phyloP scores from a whole-genome alignment of 2,329 filamentous ascomycete genomes.

The Paraconiothyrium brasiliense region DNA sequence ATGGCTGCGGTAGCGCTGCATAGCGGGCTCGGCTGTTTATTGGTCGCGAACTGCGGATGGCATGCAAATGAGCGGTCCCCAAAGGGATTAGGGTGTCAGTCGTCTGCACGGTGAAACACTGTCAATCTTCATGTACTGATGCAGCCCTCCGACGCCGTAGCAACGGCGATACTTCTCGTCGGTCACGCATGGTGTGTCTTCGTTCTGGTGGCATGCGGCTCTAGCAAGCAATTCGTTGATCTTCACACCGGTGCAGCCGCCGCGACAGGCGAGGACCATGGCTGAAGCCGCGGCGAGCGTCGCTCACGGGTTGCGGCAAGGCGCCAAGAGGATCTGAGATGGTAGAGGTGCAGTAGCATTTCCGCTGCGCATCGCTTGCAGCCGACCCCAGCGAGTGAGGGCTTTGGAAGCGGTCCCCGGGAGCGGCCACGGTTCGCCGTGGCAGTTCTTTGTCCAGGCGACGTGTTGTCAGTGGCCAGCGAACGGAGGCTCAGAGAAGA shows the following conservation, averaged over 20 bases:
- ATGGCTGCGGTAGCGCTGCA: constrained; percentile 21
- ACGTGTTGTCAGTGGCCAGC: background rate
- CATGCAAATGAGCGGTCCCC: constrained; percentile 33
- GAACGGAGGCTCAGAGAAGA: constrained; percentile 9
- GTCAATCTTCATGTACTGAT: constrained; percentile 27
- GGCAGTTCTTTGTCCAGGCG: constrained; percentile 5
- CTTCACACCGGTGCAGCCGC: constrained; percentile 15
- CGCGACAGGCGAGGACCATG: constrained; percentile 19
- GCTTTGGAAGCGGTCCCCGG: constrained; percentile 6
- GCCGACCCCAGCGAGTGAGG: constrained; percentile 21
- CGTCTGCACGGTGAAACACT: constrained; percentile 37
- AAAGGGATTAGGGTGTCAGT: constrained; percentile 20
- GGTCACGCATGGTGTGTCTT: background rate
- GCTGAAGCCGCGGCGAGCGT: constrained; percentile 16
- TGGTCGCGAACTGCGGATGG: constrained; percentile 39
- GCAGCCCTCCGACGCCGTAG: constrained; percentile 8
- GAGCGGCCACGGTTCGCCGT: constrained; percentile 3
- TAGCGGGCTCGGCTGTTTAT: constrained; percentile 28
- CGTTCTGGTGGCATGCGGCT: background rate
- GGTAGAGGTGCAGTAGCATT: constrained; percentile 27
- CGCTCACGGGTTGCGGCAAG: constrained; percentile 12
- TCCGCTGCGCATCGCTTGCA: constrained; percentile 27
- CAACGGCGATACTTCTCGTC: background rate
- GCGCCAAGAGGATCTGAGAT: constrained; percentile 28
- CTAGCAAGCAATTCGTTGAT: background rate